These are phyloP conservation scores for Plasmodium vivax DNA, from an alignment of 169 alveolate species.

Conservation along the genomic window DNA sequence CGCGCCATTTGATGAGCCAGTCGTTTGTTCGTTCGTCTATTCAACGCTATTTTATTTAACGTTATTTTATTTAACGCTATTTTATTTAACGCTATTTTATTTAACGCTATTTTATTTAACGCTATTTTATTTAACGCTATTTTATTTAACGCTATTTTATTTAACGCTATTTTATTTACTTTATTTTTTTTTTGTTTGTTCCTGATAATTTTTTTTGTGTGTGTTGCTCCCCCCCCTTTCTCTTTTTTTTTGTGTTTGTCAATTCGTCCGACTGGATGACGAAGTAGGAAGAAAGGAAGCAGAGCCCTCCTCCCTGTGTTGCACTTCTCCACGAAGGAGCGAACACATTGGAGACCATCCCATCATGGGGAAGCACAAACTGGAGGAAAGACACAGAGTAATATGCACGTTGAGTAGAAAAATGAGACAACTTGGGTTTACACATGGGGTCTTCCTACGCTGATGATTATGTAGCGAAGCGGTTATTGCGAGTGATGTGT, in stretches of 20 bases:
- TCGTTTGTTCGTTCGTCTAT: neutral
- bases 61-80: neutral
- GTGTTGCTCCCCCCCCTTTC: neutral
- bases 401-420: neutral
- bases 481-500: neutral
- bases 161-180: neutral
- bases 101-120: neutral
- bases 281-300: neutral
- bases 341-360: neutral
- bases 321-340: neutral
- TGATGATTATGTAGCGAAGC: neutral
- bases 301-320: neutral
- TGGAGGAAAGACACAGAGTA: neutral
- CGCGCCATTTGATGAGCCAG: neutral
- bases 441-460: neutral
- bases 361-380: neutral
- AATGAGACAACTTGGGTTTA: neutral
- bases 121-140: no score
- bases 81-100: no score
- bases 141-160: neutral
- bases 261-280: neutral
- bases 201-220: neutral
- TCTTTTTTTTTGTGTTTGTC: neutral
- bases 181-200: slow-evolving; percentile 16
- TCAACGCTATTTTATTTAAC: neutral